Base-by-base conservation (phyloP, 169 alveolate genomes). In the Amoebophrya sp. region DNA sequence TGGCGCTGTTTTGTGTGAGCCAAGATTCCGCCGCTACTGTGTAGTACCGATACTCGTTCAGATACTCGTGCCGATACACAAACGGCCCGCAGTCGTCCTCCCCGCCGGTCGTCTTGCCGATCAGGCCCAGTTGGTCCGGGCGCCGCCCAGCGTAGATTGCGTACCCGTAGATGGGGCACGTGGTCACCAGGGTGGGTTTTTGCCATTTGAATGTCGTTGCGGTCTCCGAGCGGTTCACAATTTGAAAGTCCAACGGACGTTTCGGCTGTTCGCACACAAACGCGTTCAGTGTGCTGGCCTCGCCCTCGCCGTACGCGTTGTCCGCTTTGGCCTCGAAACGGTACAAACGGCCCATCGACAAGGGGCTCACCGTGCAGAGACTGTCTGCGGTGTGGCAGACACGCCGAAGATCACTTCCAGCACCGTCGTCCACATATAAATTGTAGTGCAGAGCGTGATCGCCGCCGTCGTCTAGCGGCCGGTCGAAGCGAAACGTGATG, bases 401-500 rank as follows among this genome's bases (percentile, higher is more conserved):
- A 7, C 91, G 77, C 40, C 39, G 23, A 23, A 89, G 18, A 25
- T 25, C 77, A 7, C 91, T 77, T 25, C 91, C 91, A n/a, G 0
- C 7, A 14, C 91, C 91, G 40, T 89, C 91, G 77, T 89, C 91
- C 77, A 35, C 66, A 54, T 33, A 89, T 10, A 89, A 40, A 23
- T 53, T 40, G 77, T 89, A 89, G n/a, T 3, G 18, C 39, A 66
- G 83, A 18, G 1, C 39, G 35, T 66, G 83, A 25, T 66, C 83
- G 7, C 83, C 83, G 83, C 83, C 83, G 83, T 66, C 83, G 83
- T 66, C 83, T 2, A 12, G 83, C 83, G 83, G 83, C 32, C 83
- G 29, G 38, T 66, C 39, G 35, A 66, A 66, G 35, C 35, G 83
- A 66, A 66, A 66, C 12, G 83, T 66, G 38, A 66, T 2, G 83